Conservation (phyloP, 495 filamentous ascomycete genomes). For the Annulohypoxylon maeteangense region DNA sequence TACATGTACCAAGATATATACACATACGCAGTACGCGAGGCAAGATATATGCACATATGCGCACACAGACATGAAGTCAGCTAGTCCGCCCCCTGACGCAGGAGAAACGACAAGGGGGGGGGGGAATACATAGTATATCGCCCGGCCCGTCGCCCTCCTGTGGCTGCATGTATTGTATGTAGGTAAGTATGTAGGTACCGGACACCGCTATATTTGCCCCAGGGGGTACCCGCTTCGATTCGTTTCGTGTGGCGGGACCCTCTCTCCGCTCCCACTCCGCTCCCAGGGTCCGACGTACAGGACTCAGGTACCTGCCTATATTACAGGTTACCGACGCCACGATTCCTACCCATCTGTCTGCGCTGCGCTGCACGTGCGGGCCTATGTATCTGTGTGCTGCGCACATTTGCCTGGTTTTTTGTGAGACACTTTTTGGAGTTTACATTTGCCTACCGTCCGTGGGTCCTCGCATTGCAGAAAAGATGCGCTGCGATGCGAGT, state of each 20-base stretch:
- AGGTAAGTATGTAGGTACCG: too few species aligned
- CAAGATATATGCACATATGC: background rate
- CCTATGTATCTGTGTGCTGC: background rate
- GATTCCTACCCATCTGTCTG: background rate
- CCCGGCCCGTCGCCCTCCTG: background rate
- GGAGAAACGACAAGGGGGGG: constrained; percentile 12
- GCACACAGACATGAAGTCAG: background rate
- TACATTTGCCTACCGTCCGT: too few species aligned
- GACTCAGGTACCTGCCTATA: background rate
- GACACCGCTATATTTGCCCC: background rate
- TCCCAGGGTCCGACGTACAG: background rate
- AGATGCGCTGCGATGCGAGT: background rate
- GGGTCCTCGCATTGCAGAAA: background rate
- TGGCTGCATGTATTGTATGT: too few species aligned
- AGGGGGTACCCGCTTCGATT: constrained; percentile 23
- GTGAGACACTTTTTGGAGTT: background rate
- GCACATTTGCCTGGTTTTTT: background rate
- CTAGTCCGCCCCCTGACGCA: constrained; percentile 24
- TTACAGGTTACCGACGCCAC: constrained; percentile 9
- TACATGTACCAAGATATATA: background rate
- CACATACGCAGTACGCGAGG: background rate
- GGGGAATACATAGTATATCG: background rate
- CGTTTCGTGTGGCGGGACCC: constrained; percentile 35
- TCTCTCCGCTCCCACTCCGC: background rate
- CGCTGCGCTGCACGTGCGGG: constrained; percentile 1